Percentiles rank a stretch among this genome's conserved stretches.
Evolutionary conservation across 306 rosid genomes (phyloP).

Genomic region (Trichosanthes cucumerina): DNA sequence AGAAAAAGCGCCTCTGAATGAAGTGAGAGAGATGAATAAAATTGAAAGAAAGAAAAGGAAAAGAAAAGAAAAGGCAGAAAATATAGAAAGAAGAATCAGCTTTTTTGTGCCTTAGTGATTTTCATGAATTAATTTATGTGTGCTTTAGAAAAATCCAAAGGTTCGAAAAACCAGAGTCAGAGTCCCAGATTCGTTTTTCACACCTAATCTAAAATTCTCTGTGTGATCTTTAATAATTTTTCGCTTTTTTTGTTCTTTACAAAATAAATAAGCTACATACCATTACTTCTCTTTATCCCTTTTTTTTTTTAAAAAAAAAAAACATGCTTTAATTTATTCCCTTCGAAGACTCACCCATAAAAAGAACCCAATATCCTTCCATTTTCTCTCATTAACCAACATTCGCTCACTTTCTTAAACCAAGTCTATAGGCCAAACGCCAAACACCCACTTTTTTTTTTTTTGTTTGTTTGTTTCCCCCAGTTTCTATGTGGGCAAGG

Average conservation of each 20-base stretch:
- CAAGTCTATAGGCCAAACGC: constrained; percentile 17
- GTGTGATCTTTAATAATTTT: background rate
- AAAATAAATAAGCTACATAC: constrained; percentile 59
- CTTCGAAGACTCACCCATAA: constrained; percentile 54
- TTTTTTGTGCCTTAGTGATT: background rate
- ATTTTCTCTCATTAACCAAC: constrained; percentile 57
- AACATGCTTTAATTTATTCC: constrained; percentile 54
- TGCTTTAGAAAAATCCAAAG: background rate
- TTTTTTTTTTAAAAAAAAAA: background rate
- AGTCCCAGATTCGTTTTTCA: background rate
- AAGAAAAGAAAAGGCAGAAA: background rate
- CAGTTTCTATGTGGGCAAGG: background rate
- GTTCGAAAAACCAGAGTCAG: background rate
- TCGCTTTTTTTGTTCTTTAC: constrained; percentile 55
- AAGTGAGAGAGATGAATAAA: background rate
- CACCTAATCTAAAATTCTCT: background rate
- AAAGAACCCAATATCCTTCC: constrained; percentile 67
- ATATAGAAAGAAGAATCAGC: constrained; percentile 7
- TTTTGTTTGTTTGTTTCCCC: constrained; percentile 47
- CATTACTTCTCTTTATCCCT: constrained; percentile 32
- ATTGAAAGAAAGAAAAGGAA: background rate
- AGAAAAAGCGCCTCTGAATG: background rate
- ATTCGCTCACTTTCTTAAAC: constrained; percentile 21
- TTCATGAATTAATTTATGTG: background rate
- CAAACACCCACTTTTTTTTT: constrained; percentile 54